Percentiles rank a stretch among this genome's conserved stretches.
These are phyloP conservation scores for Apiotrichum veenhuisii DNA, from an alignment of 1,284 basidiomycete genomes.

Conservation along the genomic window DNA sequence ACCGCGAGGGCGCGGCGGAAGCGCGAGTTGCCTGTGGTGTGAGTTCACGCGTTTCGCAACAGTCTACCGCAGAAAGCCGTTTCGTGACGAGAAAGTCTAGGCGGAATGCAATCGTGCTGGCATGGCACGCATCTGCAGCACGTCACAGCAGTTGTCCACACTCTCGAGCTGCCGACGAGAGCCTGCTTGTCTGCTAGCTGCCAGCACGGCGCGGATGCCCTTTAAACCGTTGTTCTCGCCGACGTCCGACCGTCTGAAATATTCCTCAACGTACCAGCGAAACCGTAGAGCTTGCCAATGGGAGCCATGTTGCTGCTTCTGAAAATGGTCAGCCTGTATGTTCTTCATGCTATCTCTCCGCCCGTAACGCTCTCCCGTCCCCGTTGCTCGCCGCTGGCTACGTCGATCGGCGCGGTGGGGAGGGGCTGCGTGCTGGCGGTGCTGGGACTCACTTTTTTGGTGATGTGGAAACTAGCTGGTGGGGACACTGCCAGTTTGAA, in stretches of 20 bases:
- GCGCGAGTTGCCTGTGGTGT: conserved; percentile 43
- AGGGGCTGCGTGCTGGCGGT: neutral
- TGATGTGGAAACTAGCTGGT: neutral
- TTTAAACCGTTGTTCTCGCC: too few relatives aligned
- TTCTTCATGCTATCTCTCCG: neutral
- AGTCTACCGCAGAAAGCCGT: too few relatives aligned
- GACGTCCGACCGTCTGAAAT: too few relatives aligned
- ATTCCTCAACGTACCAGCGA: conserved; percentile 28
- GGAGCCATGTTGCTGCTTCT: conserved; percentile 33
- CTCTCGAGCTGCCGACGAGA: too few relatives aligned
- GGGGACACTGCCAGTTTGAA: neutral
- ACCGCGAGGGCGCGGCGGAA: conserved; percentile 63
- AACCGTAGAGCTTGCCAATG: conserved; percentile 37
- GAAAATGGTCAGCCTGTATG: neutral
- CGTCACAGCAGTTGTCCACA: too few relatives aligned
- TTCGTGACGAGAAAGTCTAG: too few relatives aligned
- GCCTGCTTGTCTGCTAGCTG: too few relatives aligned
- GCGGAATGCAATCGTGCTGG: neutral
- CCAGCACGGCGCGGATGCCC: too few relatives aligned
- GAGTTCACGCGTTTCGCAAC: too few relatives aligned
- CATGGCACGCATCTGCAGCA: too few relatives aligned
- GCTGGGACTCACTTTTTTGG: conserved; percentile 20
- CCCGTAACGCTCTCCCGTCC: too few relatives aligned
- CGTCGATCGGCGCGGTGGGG: neutral
- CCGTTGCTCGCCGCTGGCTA: neutral